Percentiles rank a stretch among this genome's conserved stretches.
Evolutionary conservation across 1,284 basidiomycete species (phyloP).

Genomic region (Mycena citricolor): DNA sequence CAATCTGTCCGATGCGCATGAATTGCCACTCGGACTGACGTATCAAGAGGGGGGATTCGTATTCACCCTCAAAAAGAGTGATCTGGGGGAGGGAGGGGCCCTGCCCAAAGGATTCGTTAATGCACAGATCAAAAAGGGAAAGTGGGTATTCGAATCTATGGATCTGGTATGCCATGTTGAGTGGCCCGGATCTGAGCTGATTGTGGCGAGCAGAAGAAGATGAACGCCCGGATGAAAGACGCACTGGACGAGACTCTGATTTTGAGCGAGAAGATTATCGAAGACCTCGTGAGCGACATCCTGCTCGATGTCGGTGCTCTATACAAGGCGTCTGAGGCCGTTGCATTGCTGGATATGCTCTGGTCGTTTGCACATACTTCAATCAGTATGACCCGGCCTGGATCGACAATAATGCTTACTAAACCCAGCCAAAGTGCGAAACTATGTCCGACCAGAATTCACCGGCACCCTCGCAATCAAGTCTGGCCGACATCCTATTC

Average conservation of each 20-base stretch:
- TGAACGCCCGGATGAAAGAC: constrained; percentile 83
- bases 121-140: constrained; percentile 62
- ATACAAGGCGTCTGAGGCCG: constrained; percentile 89
- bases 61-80: constrained; percentile 66
- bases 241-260: constrained; percentile 80
- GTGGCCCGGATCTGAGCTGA: background rate
- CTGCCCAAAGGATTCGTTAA: constrained; percentile 74
- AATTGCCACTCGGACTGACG: constrained; percentile 61
- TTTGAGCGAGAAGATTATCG: constrained; percentile 80
- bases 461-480: constrained; percentile 85
- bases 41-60: constrained; percentile 75
- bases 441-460: constrained; percentile 86
- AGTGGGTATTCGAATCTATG: constrained; percentile 75
- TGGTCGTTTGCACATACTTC: constrained; percentile 83
- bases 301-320: constrained; percentile 68
- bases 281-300: constrained; percentile 66
- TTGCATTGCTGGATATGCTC: constrained; percentile 83
- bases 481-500: constrained; percentile 80
- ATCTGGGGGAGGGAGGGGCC: constrained; percentile 50
- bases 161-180: constrained; percentile 61
- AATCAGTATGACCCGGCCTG: constrained; percentile 52
- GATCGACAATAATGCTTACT: constrained; percentile 8
- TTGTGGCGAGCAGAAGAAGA: constrained; percentile 59
- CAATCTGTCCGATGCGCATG: constrained; percentile 57
- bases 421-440: constrained; percentile 51